phyloP scores from a whole-genome alignment of 1,284 basidiomycete genomes.

The Inonotus obliquus region DNA sequence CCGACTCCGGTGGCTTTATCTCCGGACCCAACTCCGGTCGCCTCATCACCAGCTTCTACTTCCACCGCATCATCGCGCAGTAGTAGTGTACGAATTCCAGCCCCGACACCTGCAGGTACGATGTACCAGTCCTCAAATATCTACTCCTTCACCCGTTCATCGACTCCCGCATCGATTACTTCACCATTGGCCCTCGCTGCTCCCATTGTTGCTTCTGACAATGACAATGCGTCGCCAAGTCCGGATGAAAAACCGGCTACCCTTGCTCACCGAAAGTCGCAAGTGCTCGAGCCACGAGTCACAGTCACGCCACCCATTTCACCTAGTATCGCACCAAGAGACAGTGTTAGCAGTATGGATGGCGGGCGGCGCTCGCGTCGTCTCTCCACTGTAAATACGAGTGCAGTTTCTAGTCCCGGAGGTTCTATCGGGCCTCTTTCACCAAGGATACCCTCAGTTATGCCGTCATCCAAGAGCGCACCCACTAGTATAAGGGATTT shows the following conservation, averaged over 20 bases:
- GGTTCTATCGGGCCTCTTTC: conserved; percentile 62
- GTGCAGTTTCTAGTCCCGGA: conserved; percentile 50
- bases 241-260: conserved; percentile 26
- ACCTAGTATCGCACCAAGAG: conserved; percentile 59
- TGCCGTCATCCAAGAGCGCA: conserved; percentile 72
- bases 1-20: conserved; percentile 57
- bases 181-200: conserved; percentile 77
- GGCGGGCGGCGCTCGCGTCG: conserved; percentile 55
- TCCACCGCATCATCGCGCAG: conserved; percentile 28
- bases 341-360: conserved; percentile 39
- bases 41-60: conserved; percentile 53
- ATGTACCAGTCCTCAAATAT: conserved; percentile 40
- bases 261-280: conserved; percentile 57
- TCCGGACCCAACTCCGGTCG: conserved; percentile 54
- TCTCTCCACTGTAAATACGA: conserved; percentile 66
- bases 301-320: conserved; percentile 71
- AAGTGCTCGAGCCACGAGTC: conserved; percentile 63
- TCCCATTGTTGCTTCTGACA: conserved; percentile 70
- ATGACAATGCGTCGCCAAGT: conserved; percentile 38
- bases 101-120: conserved; percentile 32
- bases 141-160: conserved; percentile 66
- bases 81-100: conserved; percentile 24
- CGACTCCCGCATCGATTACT: conserved; percentile 79
- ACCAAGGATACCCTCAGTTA: conserved; percentile 80
- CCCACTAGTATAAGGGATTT: conserved; percentile 98